A percentile compares a stretch with the other conserved stretches of the same genome.
These are phyloP conservation scores for Panicum miliaceum DNA, from an alignment of 176 grass and related monocot species.

Conservation along the genomic window DNA sequence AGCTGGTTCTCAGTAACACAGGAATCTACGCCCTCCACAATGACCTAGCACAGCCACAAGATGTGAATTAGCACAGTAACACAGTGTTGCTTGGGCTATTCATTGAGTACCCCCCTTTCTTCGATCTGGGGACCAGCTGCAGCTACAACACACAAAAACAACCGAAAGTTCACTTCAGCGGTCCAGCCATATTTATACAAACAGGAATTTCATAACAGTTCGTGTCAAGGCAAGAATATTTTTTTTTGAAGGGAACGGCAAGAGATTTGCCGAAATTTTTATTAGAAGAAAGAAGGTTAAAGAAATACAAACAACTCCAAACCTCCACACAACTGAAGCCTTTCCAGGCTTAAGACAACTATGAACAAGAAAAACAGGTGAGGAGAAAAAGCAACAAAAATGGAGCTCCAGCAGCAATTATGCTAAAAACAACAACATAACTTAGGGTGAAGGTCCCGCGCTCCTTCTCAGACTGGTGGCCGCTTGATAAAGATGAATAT, in stretches of 20 bases:
- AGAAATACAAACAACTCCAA: too few species aligned
- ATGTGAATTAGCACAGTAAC: too few species aligned
- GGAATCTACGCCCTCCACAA: neutral
- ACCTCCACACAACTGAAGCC: too few species aligned
- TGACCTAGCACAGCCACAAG: neutral
- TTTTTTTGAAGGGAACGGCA: neutral
- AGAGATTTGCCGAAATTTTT: neutral
- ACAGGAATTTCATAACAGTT: neutral
- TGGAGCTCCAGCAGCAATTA: too few species aligned
- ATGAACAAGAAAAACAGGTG: too few species aligned
- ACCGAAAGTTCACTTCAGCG: too few species aligned
- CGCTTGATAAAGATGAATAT: too few species aligned
- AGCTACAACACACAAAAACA: neutral
- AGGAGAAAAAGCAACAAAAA: too few species aligned
- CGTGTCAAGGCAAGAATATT: neutral
- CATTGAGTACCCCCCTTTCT: neutral
- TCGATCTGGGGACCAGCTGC: neutral
- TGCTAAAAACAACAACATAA: too few species aligned
- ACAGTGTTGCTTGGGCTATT: neutral
- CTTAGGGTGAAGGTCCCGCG: too few species aligned
- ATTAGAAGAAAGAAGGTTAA: neutral
- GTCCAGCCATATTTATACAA: neutral
- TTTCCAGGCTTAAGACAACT: too few species aligned
- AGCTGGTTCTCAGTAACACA: neutral
- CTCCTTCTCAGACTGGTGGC: too few species aligned